Base-by-base conservation (phyloP, 345 rosid species). In the Gossypium ekmanianum region DNA sequence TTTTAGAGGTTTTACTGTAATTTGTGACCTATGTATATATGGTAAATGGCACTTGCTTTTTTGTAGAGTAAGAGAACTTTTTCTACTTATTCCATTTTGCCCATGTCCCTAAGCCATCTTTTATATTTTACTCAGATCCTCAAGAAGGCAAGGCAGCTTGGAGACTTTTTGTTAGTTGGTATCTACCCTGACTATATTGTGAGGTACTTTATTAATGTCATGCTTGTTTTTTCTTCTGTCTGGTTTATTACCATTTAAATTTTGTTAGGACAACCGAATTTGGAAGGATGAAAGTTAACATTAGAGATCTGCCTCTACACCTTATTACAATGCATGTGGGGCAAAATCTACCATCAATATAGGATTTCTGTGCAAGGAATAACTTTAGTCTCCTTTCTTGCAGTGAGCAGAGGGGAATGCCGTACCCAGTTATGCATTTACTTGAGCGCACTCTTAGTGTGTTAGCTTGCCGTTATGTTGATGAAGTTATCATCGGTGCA, bases 401-500 rank as follows among this genome's bases (percentile, higher is more conserved):
- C 88, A 94, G 98, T 77, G 94, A 87, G 79, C 87, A 86, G 69
- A 85, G 95, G 77, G 97, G 97, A 59, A 82, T 75, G 43, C 79
- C 81, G 69, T 85, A 83, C 74, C 98, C 97, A 58, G 86, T 94
- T 75, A 92, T 94, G 98, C 87, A 91, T 85, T 88, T 94, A 58
- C 97, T 91, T 79, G 97, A 94, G 76, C 91, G 98, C 56, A 87
- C 91, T 64, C 89, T 94, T 68, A 92, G 97, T 61, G 97, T 92
- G 64, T 80, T 94, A 79, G 98, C 93, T 61, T 94, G 97, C 68
- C 94, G 95, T 71, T 94, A 92, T 80, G 98, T 94, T 71, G 98
- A 94, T 84, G 98, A 94, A 84, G 92, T 94, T 78, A 92, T 94
- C 79, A 92, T 94, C 52, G 98, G 98, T 72, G 97, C 98, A 68